Evolutionary conservation across 257 asterid species (phyloP).

Genomic region (Capsicum pubescens): DNA sequence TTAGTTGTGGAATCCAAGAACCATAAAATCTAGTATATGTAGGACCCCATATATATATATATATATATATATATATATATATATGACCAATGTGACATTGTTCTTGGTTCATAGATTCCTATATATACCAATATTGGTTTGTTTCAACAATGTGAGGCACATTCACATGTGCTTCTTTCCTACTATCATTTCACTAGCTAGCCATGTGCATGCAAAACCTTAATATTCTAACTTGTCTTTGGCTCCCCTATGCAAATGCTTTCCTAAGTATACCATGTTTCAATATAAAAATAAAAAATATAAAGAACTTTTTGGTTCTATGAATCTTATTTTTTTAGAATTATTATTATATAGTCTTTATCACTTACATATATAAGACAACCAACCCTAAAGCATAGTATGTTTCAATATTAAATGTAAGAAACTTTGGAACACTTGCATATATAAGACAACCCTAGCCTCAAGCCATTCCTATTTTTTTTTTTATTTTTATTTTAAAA

Average conservation of each 20-base stretch:
- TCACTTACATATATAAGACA: slow-evolving; percentile 4
- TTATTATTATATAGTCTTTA: not conserved
- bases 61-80: no score
- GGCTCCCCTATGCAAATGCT: not conserved
- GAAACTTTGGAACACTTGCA: not conserved
- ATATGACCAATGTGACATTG: not conserved
- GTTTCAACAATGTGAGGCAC: slow-evolving; percentile 23
- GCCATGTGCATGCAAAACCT: slow-evolving; percentile 30
- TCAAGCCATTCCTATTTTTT: no score
- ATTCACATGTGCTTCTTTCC: slow-evolving; percentile 30
- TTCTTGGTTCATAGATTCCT: slow-evolving; percentile 29
- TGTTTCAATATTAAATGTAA: not conserved
- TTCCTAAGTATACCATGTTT: not conserved
- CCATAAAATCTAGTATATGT: not conserved
- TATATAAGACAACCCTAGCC: not conserved
- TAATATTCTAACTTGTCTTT: slow-evolving; percentile 20
- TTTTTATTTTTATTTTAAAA: no score
- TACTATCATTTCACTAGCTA: slow-evolving; percentile 26
- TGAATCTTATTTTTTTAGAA: not conserved
- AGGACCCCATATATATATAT: no score
- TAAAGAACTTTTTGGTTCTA: not conserved
- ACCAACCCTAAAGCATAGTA: slow-evolving; percentile 9
- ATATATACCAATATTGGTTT: not conserved
- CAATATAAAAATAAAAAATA: not conserved
- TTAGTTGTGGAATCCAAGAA: not conserved